phyloP scores from a whole-genome alignment of 495 filamentous ascomycete species.

The Hypoxylon crocopeplum region DNA sequence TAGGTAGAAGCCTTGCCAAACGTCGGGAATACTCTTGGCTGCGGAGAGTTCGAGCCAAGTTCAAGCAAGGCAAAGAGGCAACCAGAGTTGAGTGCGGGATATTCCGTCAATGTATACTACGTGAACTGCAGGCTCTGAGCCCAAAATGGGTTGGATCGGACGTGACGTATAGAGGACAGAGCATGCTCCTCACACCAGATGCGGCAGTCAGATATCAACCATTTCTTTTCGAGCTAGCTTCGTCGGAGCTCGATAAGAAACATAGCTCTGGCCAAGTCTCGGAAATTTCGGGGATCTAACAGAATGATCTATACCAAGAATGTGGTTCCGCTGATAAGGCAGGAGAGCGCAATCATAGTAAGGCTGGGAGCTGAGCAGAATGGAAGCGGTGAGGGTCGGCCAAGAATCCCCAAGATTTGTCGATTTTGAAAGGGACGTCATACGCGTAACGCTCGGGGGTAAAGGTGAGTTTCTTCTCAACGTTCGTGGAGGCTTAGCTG shows the following conservation, averaged over 20 bases:
- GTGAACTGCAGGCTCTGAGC: slow-evolving; percentile 8
- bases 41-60: slow-evolving; percentile 11
- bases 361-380: slow-evolving; percentile 29
- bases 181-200: slow-evolving; percentile 3
- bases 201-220: slow-evolving; percentile 11
- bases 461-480: neutral
- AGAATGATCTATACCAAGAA: neutral
- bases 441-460: neutral
- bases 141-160: slow-evolving; percentile 9
- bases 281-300: slow-evolving; percentile 26
- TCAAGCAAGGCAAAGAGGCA: slow-evolving; percentile 3
- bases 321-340: neutral
- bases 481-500: slow-evolving; percentile 12
- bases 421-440: slow-evolving; percentile 5
- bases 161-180: slow-evolving; percentile 5
- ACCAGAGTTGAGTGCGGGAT: slow-evolving; percentile 17
- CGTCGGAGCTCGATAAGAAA: slow-evolving; percentile 13
- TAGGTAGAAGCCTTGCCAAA: slow-evolving; percentile 15
- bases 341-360: slow-evolving; percentile 24
- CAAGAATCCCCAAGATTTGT: slow-evolving; percentile 4
- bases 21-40: slow-evolving; percentile 31
- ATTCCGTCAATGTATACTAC: slow-evolving; percentile 8
- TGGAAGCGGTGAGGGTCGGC: slow-evolving; percentile 11
- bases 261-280: slow-evolving; percentile 12
- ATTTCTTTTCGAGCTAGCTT: slow-evolving; percentile 9